phyloP scores from a whole-genome alignment of 2,329 filamentous ascomycete species.

The Neonectria punicea region DNA sequence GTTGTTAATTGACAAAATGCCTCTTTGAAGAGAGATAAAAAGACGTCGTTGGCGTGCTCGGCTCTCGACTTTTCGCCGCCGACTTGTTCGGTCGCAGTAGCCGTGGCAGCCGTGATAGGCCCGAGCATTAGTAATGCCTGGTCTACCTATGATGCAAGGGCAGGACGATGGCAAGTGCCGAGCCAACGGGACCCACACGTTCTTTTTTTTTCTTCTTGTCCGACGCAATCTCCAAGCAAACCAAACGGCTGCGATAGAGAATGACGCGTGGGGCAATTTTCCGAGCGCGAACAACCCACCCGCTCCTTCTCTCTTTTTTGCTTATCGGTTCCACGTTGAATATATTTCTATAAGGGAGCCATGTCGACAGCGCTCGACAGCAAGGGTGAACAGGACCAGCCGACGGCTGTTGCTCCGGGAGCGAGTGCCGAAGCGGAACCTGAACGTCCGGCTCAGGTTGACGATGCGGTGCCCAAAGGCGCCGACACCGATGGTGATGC shows the following conservation, averaged over 20 bases:
- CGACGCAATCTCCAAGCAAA: slow-evolving; percentile 4
- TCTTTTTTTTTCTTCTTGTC: slow-evolving; percentile 7
- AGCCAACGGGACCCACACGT: slow-evolving; percentile 9
- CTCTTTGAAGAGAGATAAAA: slow-evolving; percentile 18
- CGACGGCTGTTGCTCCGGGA: slow-evolving; percentile 6
- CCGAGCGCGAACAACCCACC: not conserved
- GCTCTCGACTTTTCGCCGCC: slow-evolving; percentile 44
- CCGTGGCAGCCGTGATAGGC: slow-evolving; percentile 38
- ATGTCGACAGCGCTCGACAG: slow-evolving; percentile 30
- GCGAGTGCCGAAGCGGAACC: not conserved
- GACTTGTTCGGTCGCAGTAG: slow-evolving; percentile 28
- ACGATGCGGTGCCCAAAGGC: slow-evolving; percentile 1
- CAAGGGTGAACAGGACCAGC: slow-evolving; percentile 10
- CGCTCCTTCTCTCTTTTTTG: not conserved
- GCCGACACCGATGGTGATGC: slow-evolving; percentile 5
- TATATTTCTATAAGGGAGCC: not conserved
- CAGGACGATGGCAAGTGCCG: slow-evolving; percentile 15
- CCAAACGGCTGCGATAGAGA: slow-evolving; percentile 20
- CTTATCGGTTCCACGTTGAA: not conserved
- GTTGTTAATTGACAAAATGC: slow-evolving; percentile 9
- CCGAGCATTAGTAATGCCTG: slow-evolving; percentile 48
- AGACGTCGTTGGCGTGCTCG: slow-evolving; percentile 29
- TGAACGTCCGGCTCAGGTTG: slow-evolving; percentile 5
- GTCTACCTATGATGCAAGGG: slow-evolving; percentile 47
- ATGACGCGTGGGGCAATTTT: slow-evolving; percentile 34